Percentiles rank a stretch among this genome's conserved stretches.
These are phyloP conservation scores for Exophiala aquamarina DNA, from an alignment of 2,329 filamentous ascomycete species.

Conservation along the genomic window DNA sequence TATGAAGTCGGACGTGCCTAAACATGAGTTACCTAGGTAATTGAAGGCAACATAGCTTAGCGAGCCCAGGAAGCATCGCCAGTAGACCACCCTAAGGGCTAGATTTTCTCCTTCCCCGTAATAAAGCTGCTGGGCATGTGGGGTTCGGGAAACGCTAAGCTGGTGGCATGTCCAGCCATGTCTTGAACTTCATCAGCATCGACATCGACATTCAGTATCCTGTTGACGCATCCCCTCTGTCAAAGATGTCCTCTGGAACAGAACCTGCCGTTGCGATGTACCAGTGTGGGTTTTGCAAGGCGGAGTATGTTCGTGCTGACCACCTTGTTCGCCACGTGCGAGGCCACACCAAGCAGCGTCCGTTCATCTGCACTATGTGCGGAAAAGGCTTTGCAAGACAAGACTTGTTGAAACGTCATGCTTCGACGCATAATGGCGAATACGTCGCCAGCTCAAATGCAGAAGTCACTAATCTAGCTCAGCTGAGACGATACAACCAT, in stretches of 20 bases:
- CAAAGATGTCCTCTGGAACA: not conserved
- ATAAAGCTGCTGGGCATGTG: too few species aligned
- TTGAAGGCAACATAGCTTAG: too few species aligned
- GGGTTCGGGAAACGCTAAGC: too few species aligned
- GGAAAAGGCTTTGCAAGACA: slow-evolving; percentile 35
- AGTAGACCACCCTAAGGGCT: too few species aligned
- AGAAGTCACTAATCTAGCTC: slow-evolving; percentile 24
- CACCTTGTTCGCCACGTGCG: slow-evolving; percentile 56
- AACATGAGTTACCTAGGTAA: too few species aligned
- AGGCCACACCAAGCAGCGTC: slow-evolving; percentile 41
- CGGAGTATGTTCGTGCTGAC: slow-evolving; percentile 52
- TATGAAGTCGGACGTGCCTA: too few species aligned
- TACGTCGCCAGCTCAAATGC: slow-evolving; percentile 34
- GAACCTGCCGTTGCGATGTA: not conserved
- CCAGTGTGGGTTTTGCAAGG: slow-evolving; percentile 54
- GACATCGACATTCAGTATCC: not conserved
- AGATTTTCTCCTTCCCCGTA: too few species aligned
- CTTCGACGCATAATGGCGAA: slow-evolving; percentile 37
- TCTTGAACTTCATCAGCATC: too few species aligned
- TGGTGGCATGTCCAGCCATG: too few species aligned
- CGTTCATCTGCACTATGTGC: slow-evolving; percentile 35
- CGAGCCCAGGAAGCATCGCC: too few species aligned
- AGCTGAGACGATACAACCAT: not conserved
- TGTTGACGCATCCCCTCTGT: not conserved
- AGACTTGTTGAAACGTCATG: slow-evolving; percentile 54